These are phyloP conservation scores for Verticillium albo-atrum DNA, from an alignment of 2,329 filamentous ascomycete genomes.

Conservation along the genomic window DNA sequence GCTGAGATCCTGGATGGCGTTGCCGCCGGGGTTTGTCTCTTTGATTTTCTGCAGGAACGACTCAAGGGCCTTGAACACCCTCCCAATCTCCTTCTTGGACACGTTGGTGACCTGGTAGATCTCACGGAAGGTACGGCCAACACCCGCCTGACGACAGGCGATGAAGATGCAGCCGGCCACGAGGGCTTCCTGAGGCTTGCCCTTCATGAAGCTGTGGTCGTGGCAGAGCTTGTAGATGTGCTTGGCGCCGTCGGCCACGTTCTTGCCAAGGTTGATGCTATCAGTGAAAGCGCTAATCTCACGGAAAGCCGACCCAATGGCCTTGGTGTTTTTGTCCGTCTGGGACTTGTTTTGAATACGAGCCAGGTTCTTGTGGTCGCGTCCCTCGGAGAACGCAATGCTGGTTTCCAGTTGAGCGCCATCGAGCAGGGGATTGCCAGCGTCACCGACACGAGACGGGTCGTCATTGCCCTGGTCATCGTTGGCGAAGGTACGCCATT, in stretches of 20 bases:
- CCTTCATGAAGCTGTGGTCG: conserved; percentile 90
- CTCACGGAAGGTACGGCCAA: conserved; percentile 88
- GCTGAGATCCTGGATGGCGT: conserved; percentile 53
- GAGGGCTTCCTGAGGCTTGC: conserved; percentile 88
- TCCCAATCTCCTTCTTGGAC: conserved; percentile 93
- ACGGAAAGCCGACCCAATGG: conserved; percentile 77
- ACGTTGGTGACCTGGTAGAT: conserved; percentile 92
- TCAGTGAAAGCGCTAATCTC: conserved; percentile 88
- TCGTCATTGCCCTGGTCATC: conserved; percentile 96
- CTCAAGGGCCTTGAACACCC: conserved; percentile 91
- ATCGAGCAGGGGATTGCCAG: conserved; percentile 82
- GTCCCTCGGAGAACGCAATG: conserved; percentile 78
- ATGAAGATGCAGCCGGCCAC: conserved; percentile 98
- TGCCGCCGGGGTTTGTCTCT: conserved; percentile 53
- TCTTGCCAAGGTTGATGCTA: conserved; percentile 72
- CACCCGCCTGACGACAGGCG: conserved; percentile 83
- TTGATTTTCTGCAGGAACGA: conserved; percentile 76
- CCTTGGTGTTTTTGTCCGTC: conserved; percentile 79
- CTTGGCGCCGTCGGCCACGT: conserved; percentile 85
- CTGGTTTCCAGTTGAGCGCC: conserved; percentile 84
- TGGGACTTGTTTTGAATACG: conserved; percentile 79
- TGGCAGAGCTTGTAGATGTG: conserved; percentile 93
- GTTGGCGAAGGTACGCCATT: conserved; percentile 98
- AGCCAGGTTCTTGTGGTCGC: conserved; percentile 68
- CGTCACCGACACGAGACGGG: conserved; percentile 95